Conservation (phyloP, 345 rosid genomes). For the Orychophragmus violaceus region DNA sequence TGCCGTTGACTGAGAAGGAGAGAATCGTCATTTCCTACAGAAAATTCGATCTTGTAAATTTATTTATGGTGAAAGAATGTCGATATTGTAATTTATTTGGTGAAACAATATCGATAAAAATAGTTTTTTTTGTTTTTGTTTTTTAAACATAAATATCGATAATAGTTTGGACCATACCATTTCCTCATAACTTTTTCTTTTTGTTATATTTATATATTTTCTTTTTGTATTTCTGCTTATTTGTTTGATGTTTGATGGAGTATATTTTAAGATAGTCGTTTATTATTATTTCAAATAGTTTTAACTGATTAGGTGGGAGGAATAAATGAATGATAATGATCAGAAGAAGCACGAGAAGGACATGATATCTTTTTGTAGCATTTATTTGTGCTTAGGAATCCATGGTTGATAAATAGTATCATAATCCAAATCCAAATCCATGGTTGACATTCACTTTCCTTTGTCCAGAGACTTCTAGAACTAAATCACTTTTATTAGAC, state of each 20-base stretch:
- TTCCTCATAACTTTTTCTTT: not conserved
- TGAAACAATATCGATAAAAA: slow-evolving; percentile 5
- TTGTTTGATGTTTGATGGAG: not conserved
- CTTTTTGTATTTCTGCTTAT: not conserved
- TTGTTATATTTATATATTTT: not conserved
- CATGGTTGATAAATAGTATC: slow-evolving; percentile 19
- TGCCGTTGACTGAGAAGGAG: not conserved
- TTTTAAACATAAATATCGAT: too few species aligned
- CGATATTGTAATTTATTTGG: slow-evolving; percentile 19
- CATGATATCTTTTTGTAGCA: slow-evolving; percentile 15
- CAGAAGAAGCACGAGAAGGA: slow-evolving; percentile 46
- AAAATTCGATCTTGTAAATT: slow-evolving; percentile 2
- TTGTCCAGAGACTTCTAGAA: slow-evolving; percentile 17
- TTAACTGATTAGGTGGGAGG: slow-evolving; percentile 17
- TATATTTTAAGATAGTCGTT: not conserved
- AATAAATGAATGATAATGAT: slow-evolving; percentile 24
- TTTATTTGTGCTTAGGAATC: slow-evolving; percentile 15
- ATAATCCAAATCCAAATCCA: slow-evolving; percentile 11
- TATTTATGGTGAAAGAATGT: slow-evolving; percentile 4
- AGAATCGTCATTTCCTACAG: not conserved
- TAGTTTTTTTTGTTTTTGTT: not conserved
- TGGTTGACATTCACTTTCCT: slow-evolving; percentile 18
- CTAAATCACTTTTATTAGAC: not conserved
- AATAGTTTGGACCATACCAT: slow-evolving; percentile 5
- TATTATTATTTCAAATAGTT: not conserved